Base-by-base conservation (phyloP, 2,329 filamentous ascomycete species). In the Atkinsonella hypoxylon region DNA sequence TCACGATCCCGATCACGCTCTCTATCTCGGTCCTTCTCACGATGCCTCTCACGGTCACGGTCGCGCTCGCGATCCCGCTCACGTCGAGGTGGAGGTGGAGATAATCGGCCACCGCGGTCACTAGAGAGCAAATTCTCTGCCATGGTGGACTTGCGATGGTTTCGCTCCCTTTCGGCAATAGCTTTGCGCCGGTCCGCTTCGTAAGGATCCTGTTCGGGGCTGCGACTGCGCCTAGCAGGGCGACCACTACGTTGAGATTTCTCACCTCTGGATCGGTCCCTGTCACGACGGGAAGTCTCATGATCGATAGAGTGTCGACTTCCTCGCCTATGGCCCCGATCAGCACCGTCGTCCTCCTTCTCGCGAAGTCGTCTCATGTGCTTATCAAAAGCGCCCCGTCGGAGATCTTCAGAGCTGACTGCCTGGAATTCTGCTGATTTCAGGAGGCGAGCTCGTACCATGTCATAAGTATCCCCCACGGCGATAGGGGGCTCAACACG, bases 181-280 rank as follows among this genome's bases (percentile, higher is more conserved):
- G 91, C 91, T 67, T 91, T 93, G 61, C 89, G 85, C 57, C 93
- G 83, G 64, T 98, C 93, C 53, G 90, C 93, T 68, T 97, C 93
- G 67, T 98, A 98, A 18, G 88, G 81, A 70, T 98, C 90, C 52
- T 81, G 80, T 67, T 97, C 93, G n/a, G 89, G 90, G 59, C 85
- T 90, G 60, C 89, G 88, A 63, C 87, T 94, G 59, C 81, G 79
- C 59, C 87, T 75, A 58, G 70, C 69, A 61, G 73, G 69, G 61
- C 79, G 78, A 57, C 70, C 73, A 58, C 73, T 71, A 57, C 80
- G 79, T 66, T 82, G 78, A 69, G 77, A 75, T 70, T 79, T 74
- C 68, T 84, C 81, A 72, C 78, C 76, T 67, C 75, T 71, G 48
- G 71, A 73, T 57, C 71, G 65, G 41, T 78, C 81, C 61, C 77